Percentiles rank a stretch among this genome's conserved stretches.
phyloP scores from a whole-genome alignment of 345 rosid genomes.

The Sapria himalayana region DNA sequence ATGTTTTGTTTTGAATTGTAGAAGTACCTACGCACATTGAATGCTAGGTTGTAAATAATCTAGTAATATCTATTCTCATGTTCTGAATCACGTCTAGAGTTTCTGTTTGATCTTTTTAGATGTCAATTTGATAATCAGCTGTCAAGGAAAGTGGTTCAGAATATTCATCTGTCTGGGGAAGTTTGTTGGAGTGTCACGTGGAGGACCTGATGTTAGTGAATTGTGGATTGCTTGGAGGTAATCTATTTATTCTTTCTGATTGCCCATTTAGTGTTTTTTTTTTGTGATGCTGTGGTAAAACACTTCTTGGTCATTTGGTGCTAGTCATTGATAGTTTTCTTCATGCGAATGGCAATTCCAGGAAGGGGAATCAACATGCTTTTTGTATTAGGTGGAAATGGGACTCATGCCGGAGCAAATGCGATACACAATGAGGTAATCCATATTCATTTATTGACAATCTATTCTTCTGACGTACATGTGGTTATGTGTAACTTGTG shows the following conservation, averaged over 20 bases:
- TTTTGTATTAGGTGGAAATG: constrained; percentile 90
- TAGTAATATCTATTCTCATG: too few relatives aligned
- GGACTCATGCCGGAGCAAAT: constrained; percentile 95
- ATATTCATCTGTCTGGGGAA: constrained; percentile 97
- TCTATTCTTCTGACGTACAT: too few relatives aligned
- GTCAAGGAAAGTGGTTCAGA: constrained; percentile 86
- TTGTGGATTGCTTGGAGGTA: constrained; percentile 74
- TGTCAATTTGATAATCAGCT: constrained; percentile 27
- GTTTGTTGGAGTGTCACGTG: constrained; percentile 95
- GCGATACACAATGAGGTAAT: constrained; percentile 99
- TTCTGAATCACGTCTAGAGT: background rate
- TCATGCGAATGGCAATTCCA: constrained; percentile 22
- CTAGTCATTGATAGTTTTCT: constrained; percentile 2
- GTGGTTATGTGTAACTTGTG: too few relatives aligned
- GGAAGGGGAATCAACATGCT: constrained; percentile 97
- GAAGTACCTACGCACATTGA: too few relatives aligned
- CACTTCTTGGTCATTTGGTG: background rate
- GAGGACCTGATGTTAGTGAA: constrained; percentile 57
- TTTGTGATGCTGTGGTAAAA: constrained; percentile 4
- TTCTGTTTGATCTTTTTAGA: constrained; percentile 5
- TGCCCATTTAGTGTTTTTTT: background rate
- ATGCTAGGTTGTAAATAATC: too few relatives aligned
- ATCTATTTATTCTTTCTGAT: constrained; percentile 1
- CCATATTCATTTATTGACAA: too few relatives aligned
- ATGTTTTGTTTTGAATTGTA: too few relatives aligned